Conservation (phyloP, 140 eudicot species). For the Cichorium intybus region DNA sequence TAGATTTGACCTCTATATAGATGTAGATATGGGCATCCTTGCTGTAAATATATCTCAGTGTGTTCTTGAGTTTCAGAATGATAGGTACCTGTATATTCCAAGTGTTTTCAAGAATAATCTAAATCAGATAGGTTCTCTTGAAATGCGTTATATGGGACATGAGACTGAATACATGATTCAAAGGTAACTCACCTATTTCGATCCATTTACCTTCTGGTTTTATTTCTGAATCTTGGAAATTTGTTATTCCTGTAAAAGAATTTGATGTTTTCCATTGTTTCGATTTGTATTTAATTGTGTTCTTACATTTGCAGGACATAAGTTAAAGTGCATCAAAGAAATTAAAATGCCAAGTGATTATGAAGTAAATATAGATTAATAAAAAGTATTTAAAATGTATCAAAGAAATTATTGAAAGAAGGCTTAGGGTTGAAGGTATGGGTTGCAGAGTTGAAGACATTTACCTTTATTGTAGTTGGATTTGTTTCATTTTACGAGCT, state of each 20-base stretch:
- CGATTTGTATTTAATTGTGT: not conserved
- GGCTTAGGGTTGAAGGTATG: no score
- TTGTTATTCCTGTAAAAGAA: not conserved
- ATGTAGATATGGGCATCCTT: not conserved
- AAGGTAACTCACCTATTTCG: not conserved
- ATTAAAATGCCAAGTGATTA: not conserved
- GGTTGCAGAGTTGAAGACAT: no score
- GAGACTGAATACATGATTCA: not conserved
- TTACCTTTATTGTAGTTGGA: no score
- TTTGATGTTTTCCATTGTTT: not conserved
- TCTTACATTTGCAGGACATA: not conserved
- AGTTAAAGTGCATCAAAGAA: not conserved
- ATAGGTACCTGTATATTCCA: not conserved
- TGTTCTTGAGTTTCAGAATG: slow-evolving; percentile 12
- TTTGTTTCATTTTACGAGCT: no score
- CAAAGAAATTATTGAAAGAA: not conserved
- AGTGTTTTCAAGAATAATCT: not conserved
- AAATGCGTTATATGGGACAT: not conserved
- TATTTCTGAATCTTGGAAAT: not conserved
- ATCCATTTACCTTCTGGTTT: not conserved
- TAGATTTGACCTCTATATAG: not conserved
- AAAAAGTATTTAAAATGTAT: not conserved
- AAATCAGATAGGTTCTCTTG: not conserved
- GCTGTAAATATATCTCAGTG: not conserved
- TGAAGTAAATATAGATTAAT: not conserved